Base-by-base conservation (phyloP, 2,329 filamentous ascomycete species). In the Cordyceps farinosa region DNA sequence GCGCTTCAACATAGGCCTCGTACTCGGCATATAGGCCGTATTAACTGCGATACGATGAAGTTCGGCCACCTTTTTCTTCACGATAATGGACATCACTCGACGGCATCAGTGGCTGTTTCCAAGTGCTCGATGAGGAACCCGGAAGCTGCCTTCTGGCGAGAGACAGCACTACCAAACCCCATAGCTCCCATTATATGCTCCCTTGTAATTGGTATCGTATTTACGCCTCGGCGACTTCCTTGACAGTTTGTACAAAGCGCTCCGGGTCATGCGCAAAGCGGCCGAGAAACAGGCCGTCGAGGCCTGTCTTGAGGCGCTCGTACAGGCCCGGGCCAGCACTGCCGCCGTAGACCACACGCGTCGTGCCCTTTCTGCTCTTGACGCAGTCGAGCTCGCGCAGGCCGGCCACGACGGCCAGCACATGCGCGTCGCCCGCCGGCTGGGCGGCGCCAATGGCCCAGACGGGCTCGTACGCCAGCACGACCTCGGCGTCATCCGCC, bases 381-480 rank as follows among this genome's bases (percentile, higher is more conserved):
- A 86, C 77, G 60, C 83, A 78, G 32, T 84, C 81, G 11, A 85
- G 74, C 6, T 70, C 70, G 61, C 88, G 81, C 55, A 93, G 80
- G 22, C 84, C 85, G 69, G 82, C 82, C 17, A 90, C 87, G 2
- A 95, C 90, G 44, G 80, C 83, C 4, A 88, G 82, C 0, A 96
- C 89, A 71, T 96, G 88, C 65, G 88, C 87, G 22, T 87, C 84
- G 8, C 82, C 82, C 0, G 91, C 91, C 2, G 91, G 91, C 70
- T 88, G 79, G 1, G 83, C 79, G 10, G 90, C 87, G 0, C 91
- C 91, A 74, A 95, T 96, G 1, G 91, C 91, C 91, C 91, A 96
- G 1, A 95, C 90, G 8, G 91, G 91, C 78, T 96, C 91, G 71
- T 96, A 96, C 1, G 91, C 91, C 63, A 96, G 82, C 7, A 94